Base-by-base conservation (phyloP, 2,329 filamentous ascomycete species). In the Myriosclerotinia curreyana region DNA sequence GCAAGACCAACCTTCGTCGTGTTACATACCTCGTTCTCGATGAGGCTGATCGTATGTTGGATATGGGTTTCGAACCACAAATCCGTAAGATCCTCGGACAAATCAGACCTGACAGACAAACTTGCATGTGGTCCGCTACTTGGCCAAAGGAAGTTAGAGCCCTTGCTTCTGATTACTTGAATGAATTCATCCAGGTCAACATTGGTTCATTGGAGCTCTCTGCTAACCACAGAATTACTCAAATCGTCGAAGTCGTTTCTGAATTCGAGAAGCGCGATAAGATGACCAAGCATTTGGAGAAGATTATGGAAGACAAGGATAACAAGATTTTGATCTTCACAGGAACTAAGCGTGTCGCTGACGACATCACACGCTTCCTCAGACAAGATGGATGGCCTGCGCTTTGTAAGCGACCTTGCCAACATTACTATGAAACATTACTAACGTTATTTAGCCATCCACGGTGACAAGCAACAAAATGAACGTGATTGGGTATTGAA, bases 21-120 rank as follows among this genome's bases (percentile, higher is more conserved):
- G 93, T 98, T 68, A 99, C 95, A 64, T 99, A 99, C 81, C 84
- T 99, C 65, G 95, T 98, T 71, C 92, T 99, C 69, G 95, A 99
- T 74, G 95, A 99, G 82, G 95, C 95, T 77, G 95, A 99, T 81
- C 94, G 95, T 75, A 99, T 99, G 95, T 84, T 99, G 77, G 95
- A 99, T 81, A 99, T 99, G 95, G 95, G 95, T 86, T 98, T 99
- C 80, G 95, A 99, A 81, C 95, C 95, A 71, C 95, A 98, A 79
- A 98, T 99, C 74, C 92, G 95, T 82, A 98, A 98, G 83, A 98
- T 99, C 71, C 93, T 99, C 72, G 85, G 90, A 69, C 95, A 99
- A 81, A 98, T 98, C 79, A 92, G 95, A 72, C 95, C 95, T 62
- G 95, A 99, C 77, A 89, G 95, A 84, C 95, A 99, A 79, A 99